Percentiles rank a stretch among this genome's conserved stretches.
These are phyloP conservation scores for Penicillium sp. DNA, from an alignment of 2,329 filamentous ascomycete species.

Conservation along the genomic window DNA sequence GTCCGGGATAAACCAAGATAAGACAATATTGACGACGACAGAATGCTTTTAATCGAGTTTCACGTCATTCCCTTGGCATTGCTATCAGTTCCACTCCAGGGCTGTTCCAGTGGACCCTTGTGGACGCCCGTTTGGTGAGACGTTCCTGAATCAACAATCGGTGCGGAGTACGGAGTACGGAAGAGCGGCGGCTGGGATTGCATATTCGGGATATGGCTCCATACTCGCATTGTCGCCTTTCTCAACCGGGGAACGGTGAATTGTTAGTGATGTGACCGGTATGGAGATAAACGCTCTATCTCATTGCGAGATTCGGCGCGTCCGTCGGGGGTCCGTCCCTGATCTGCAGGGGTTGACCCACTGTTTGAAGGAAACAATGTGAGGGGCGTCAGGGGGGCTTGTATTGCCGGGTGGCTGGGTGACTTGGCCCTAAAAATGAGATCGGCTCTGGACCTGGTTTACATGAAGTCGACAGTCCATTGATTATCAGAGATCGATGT, in stretches of 20 bases:
- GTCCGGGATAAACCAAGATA: neutral
- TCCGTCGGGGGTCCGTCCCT: slow-evolving; percentile 3
- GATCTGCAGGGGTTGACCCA: slow-evolving; percentile 18
- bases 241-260: neutral
- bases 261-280: slow-evolving; percentile 15
- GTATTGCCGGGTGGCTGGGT: slow-evolving; percentile 1
- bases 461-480: neutral
- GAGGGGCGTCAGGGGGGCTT: slow-evolving; percentile 1
- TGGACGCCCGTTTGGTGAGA: neutral
- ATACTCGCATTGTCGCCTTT: neutral
- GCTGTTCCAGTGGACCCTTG: neutral
- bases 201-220: neutral
- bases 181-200: neutral
- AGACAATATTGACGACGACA: neutral
- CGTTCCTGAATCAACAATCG: neutral
- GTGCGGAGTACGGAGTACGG: neutral
- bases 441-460: neutral
- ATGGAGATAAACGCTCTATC: slow-evolving; percentile 6
- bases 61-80: slow-evolving; percentile 1
- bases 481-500: neutral
- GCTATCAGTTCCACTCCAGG: neutral
- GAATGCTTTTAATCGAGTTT: slow-evolving; percentile 1
- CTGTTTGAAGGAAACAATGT: slow-evolving; percentile 5
- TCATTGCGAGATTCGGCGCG: slow-evolving; percentile 4
- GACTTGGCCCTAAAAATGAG: neutral